Evolutionary conservation across 129 eudicot genomes (phyloP), one percentile per base, ranked within the genome.

Genomic region (Escallonia herrerae): DNA sequence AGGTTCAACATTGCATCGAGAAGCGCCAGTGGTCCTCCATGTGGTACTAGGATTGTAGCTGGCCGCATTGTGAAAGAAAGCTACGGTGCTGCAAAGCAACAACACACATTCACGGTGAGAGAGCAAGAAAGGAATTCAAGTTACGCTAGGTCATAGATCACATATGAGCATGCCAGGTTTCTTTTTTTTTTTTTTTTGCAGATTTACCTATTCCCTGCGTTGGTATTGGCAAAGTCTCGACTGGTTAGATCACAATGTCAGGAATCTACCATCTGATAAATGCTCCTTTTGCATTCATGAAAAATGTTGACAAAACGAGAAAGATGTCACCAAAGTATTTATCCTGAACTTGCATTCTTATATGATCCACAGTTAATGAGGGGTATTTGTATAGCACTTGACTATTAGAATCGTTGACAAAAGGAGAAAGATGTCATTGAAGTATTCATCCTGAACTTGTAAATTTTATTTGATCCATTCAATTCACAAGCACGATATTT

Each of bases 1-100:
- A 87, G 96, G 96, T 87, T 84, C 79, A 87, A n/a, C 60, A 67
- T 87, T 63, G 95, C 82, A 52, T 87, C 97, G 9, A 83, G 90
- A 67, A 84, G 94, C 75, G 87, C 95, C 7, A 74, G 37, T 48
- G 96, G 97, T 67, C 87, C 95, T 76, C 90, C 96, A 40, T 79
- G 84, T 85, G 97, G 96, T 43, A 86, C 79, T 11, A 76, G 97
- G 64, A 50, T 79, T 39, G 84, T 87, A 42, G 95, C 94, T n/a
- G 96, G 95, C 7, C 79, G 90, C 55, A 91, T 91, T 69, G 89
- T 91, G 70, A 91, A 91, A 72, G 96, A 91, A 77, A 91, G 96
- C 72, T 87, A 91, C 60, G 97, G 96, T 69, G 96, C 89, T 66
- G 89, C 90, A n/a, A 87, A 91, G 84, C 97, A 91, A 64, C 97